These are phyloP conservation scores for Xylaria digitata DNA, from an alignment of 2,329 filamentous ascomycete genomes.

Conservation along the genomic window DNA sequence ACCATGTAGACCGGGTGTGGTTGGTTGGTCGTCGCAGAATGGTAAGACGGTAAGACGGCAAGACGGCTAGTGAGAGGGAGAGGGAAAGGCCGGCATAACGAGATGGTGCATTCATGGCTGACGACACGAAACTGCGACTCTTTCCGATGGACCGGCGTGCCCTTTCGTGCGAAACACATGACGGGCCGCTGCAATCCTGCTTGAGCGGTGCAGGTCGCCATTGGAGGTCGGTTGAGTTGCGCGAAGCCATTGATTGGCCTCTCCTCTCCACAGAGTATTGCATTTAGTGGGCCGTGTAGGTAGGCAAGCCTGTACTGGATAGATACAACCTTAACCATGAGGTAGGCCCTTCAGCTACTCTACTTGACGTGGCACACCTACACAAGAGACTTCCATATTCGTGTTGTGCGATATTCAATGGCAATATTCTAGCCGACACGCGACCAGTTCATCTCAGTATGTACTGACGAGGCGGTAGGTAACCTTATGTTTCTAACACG, in stretches of 20 bases:
- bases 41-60: constrained; percentile 37
- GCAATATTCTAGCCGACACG: background rate
- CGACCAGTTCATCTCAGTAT: background rate
- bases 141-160: background rate
- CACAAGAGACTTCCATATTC: background rate
- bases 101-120: constrained; percentile 20
- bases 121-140: constrained; percentile 11
- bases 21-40: constrained; percentile 25
- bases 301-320: background rate
- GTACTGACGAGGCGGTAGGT: background rate
- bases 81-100: constrained; percentile 2
- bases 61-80: constrained; percentile 13
- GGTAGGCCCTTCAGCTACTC: constrained; percentile 11
- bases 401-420: no score
- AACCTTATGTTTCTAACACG: background rate
- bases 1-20: constrained; percentile 1
- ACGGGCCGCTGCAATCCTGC: constrained; percentile 23
- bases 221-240: no score
- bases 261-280: constrained; percentile 17
- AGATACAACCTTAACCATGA: background rate
- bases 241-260: constrained; percentile 28
- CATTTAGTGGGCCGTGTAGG: background rate
- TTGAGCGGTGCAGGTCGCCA: constrained; percentile 14
- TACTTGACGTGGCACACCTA: constrained; percentile 2
- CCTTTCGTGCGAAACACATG: constrained; percentile 19